Evolutionary conservation across 768 basidiomycete species (phyloP).

Genomic region (Lactarius vividus): DNA sequence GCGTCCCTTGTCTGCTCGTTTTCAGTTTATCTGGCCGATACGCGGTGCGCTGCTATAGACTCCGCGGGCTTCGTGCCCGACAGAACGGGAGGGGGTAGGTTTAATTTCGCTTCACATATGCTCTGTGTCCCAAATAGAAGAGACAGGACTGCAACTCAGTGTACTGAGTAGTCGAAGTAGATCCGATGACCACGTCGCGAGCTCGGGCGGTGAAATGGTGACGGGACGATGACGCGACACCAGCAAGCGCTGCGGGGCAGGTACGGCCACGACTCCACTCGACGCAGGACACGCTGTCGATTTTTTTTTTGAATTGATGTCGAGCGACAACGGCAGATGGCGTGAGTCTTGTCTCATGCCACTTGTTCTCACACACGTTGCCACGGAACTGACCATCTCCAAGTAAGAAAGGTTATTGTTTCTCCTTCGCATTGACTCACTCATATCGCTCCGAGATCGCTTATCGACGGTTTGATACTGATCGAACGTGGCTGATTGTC

Average conservation of each 20-base stretch:
- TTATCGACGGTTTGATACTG: background rate
- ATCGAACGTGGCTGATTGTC: background rate
- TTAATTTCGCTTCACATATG: background rate
- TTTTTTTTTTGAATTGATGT: slow-evolving; percentile 12
- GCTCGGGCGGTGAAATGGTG: background rate
- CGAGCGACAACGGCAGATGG: background rate
- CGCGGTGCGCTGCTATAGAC: background rate
- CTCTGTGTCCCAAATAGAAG: background rate
- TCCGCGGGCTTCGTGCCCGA: background rate
- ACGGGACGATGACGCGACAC: background rate
- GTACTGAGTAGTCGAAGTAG: background rate
- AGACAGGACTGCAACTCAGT: background rate
- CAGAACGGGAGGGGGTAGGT: background rate
- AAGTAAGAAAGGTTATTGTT: slow-evolving; percentile 13
- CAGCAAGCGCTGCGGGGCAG: slow-evolving; percentile 10
- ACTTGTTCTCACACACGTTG: background rate
- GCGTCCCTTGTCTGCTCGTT: background rate
- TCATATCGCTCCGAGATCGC: slow-evolving; percentile 2
- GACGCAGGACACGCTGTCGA: slow-evolving; percentile 7
- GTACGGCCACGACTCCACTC: slow-evolving; percentile 7
- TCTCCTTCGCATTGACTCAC: background rate
- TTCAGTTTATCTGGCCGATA: background rate
- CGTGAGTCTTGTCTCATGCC: background rate
- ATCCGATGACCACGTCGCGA: background rate
- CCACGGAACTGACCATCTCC: background rate